Conservation (phyloP, 2,329 filamentous ascomycete genomes). For the Neofusicoccum cordaticola region DNA sequence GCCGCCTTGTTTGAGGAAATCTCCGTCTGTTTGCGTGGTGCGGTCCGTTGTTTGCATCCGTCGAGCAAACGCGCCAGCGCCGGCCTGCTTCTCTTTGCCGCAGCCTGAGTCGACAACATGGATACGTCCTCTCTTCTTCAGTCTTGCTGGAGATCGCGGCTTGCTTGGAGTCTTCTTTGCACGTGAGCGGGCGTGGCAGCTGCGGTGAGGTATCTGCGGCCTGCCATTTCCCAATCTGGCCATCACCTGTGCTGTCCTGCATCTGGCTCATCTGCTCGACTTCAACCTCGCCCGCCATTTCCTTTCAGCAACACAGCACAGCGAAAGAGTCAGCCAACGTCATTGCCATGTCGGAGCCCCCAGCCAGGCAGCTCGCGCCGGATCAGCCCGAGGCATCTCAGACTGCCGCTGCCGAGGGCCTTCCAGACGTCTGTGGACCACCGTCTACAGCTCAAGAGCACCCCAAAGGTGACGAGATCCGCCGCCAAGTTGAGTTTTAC, state of each 20-base stretch:
- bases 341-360: neutral
- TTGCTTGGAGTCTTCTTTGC: no score
- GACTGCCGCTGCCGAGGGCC: neutral
- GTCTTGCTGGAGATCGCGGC: no score
- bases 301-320: neutral
- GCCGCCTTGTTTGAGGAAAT: neutral
- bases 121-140: no score
- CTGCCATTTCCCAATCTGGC: neutral
- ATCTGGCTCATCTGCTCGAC: neutral
- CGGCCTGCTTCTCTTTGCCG: neutral
- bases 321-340: neutral
- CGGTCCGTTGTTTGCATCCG: neutral
- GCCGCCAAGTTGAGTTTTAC: constrained; percentile 48
- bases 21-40: neutral
- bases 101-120: neutral
- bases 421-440: neutral
- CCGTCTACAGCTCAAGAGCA: constrained; percentile 15
- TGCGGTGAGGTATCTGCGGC: neutral
- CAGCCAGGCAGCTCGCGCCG: neutral
- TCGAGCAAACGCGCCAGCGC: neutral
- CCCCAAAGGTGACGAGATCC: constrained; percentile 22
- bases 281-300: neutral
- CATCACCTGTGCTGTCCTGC: neutral
- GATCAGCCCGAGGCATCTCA: neutral
- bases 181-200: neutral